A percentile compares a stretch with the other conserved stretches of the same genome.
Evolutionary conservation across 352 stramenopile species (phyloP).

Genomic region (Thraustochytrium striatum): DNA sequence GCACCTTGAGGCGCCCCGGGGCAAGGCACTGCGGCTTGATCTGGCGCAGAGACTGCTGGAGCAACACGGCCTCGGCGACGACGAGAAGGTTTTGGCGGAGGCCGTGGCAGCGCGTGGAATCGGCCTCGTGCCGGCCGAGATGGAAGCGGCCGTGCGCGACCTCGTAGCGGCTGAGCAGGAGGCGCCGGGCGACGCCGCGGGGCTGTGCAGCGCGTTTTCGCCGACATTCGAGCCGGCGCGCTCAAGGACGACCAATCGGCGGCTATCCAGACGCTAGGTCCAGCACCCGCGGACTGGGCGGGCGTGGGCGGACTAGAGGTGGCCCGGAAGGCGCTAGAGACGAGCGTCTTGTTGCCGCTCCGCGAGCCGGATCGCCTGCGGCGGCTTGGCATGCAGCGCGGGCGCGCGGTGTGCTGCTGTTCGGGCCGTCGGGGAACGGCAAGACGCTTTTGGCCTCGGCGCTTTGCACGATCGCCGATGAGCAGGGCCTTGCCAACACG

Average conservation of each 20-base stretch:
- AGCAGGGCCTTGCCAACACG: conserved; percentile 72
- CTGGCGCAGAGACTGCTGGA: background rate
- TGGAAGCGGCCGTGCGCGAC: background rate
- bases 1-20: background rate
- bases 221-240: background rate
- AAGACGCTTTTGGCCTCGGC: conserved; percentile 84
- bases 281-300: conserved; percentile 10
- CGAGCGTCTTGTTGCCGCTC: conserved; percentile 87
- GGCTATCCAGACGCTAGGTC: background rate
- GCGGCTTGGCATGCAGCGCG: conserved; percentile 65
- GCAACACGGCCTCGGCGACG: background rate
- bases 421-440: conserved; percentile 77
- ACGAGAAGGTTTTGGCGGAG: background rate
- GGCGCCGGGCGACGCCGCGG: background rate
- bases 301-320: conserved; percentile 78
- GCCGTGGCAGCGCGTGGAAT: background rate
- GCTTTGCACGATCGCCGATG: conserved; percentile 71
- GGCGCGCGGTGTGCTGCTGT: conserved; percentile 76
- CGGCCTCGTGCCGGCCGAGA: conserved; percentile 1
- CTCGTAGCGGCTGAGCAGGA: background rate
- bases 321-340: conserved; percentile 76
- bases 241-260: background rate
- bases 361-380: conserved; percentile 84
- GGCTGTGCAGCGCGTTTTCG: background rate
- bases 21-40: background rate